A percentile compares a stretch with the other conserved stretches of the same genome.
Conservation (phyloP, 2,329 filamentous ascomycete species). For the Colletotrichum sp. region DNA sequence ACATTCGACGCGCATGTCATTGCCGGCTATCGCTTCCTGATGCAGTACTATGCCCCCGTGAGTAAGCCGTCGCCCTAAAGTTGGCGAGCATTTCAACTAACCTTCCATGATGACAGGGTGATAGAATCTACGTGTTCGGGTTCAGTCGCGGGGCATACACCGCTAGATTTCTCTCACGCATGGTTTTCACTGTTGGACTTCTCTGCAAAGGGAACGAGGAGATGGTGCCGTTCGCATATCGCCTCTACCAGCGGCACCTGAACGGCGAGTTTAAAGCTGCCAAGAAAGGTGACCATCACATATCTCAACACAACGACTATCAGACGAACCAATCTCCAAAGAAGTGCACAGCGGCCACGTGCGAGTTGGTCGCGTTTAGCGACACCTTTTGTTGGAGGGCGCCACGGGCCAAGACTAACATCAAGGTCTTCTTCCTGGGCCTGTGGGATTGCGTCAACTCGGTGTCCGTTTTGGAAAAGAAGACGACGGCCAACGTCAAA, state of each 20-base stretch:
- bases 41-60: slow-evolving; percentile 54
- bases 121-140: slow-evolving; percentile 59
- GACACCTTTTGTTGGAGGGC: slow-evolving; percentile 49
- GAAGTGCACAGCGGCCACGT: not conserved
- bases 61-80: slow-evolving; percentile 13
- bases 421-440: slow-evolving; percentile 58
- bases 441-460: slow-evolving; percentile 60
- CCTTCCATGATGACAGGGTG: slow-evolving; percentile 33
- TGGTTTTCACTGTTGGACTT: slow-evolving; percentile 54
- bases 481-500: slow-evolving; percentile 37
- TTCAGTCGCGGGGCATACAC: slow-evolving; percentile 59
- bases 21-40: slow-evolving; percentile 58
- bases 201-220: slow-evolving; percentile 58
- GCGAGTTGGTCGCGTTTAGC: slow-evolving; percentile 39
- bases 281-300: slow-evolving; percentile 1
- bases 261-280: slow-evolving; percentile 33
- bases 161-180: slow-evolving; percentile 55
- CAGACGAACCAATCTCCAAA: slow-evolving; percentile 21
- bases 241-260: slow-evolving; percentile 45
- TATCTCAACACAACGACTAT: slow-evolving; percentile 15
- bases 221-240: slow-evolving; percentile 55
- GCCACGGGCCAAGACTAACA: slow-evolving; percentile 27
- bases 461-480: slow-evolving; percentile 45
- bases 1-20: slow-evolving; percentile 58
- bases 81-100: not conserved